These are phyloP conservation scores for Plasmodium sp. DNA, from an alignment of 169 alveolate genomes.

Conservation along the genomic window DNA sequence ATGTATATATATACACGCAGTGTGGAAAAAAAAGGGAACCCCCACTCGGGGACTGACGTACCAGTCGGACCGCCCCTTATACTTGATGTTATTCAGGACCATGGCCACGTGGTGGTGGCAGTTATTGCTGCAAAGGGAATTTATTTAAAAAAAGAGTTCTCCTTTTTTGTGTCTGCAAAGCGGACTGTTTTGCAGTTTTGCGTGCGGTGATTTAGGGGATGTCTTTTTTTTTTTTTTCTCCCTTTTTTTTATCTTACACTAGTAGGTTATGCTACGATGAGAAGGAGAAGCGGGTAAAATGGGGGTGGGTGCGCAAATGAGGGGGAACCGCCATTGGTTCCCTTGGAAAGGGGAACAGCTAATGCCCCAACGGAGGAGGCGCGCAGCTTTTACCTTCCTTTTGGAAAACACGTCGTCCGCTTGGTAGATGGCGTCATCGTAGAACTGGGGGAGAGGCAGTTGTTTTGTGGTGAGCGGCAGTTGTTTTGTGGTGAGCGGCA, in stretches of 20 bases:
- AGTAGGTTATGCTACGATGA: slow-evolving; percentile 25
- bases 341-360: not conserved
- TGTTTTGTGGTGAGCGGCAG: not conserved
- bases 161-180: not conserved
- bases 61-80: slow-evolving; percentile 51
- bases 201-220: not conserved
- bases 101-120: slow-evolving; percentile 62
- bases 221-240: not conserved
- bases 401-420: slow-evolving; percentile 22
- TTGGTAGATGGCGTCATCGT: slow-evolving; percentile 47
- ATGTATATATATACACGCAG: not conserved
- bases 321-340: not conserved
- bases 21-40: not conserved
- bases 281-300: not conserved
- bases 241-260: slow-evolving; percentile 3
- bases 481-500: not conserved
- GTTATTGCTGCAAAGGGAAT: slow-evolving; percentile 16
- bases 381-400: slow-evolving; percentile 5
- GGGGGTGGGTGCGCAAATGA: not conserved
- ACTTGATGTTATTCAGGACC: slow-evolving; percentile 37
- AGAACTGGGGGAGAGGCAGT: not conserved
- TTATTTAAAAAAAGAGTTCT: not conserved
- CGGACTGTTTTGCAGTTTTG: not conserved
- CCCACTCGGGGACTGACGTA: not conserved
- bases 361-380: not conserved